Evolutionary conservation across 768 basidiomycete species (phyloP).

Genomic region (Russula sp.): DNA sequence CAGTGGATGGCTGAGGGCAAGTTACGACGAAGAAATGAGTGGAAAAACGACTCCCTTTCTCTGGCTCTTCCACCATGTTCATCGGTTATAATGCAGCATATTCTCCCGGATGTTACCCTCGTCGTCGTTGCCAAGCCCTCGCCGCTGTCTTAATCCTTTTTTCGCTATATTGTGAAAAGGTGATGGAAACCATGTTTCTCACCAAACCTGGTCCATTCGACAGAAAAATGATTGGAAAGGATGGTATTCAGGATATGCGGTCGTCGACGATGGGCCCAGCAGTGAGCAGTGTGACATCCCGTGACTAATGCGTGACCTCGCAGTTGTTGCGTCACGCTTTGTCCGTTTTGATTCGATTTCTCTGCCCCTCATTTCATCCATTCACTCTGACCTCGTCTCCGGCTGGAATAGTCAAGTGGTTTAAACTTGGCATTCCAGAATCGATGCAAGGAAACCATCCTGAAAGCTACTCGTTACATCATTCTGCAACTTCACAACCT

Average conservation of each 20-base stretch:
- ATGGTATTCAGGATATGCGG: conserved; percentile 2
- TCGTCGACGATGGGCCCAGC: conserved; percentile 3
- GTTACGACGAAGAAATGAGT: conserved; percentile 19
- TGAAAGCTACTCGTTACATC: conserved; percentile 9
- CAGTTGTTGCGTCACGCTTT: conserved; percentile 15
- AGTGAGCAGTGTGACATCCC: conserved; percentile 4
- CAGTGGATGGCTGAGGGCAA: conserved; percentile 13
- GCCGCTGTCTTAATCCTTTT: neutral
- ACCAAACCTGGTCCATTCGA: conserved; percentile 7
- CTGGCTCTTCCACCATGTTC: conserved; percentile 16
- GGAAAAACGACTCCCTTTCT: conserved; percentile 14
- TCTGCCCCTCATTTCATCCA: neutral
- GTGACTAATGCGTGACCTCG: conserved; percentile 19
- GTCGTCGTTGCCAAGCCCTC: neutral
- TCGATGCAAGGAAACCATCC: conserved; percentile 18
- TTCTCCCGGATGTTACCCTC: conserved; percentile 1
- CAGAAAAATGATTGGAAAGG: conserved; percentile 3
- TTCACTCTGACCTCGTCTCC: neutral
- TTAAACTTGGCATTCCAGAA: conserved; percentile 5
- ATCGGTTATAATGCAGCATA: conserved; percentile 6
- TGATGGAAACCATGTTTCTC: neutral
- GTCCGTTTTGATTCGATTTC: conserved; percentile 15
- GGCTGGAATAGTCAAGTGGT: neutral
- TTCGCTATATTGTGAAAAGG: conserved; percentile 6
- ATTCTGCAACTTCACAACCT: conserved; percentile 5